Percentiles rank a stretch among this genome's conserved stretches.
Evolutionary conservation across 2,329 filamentous ascomycete species (phyloP).

Genomic region (Penicillium sp.): DNA sequence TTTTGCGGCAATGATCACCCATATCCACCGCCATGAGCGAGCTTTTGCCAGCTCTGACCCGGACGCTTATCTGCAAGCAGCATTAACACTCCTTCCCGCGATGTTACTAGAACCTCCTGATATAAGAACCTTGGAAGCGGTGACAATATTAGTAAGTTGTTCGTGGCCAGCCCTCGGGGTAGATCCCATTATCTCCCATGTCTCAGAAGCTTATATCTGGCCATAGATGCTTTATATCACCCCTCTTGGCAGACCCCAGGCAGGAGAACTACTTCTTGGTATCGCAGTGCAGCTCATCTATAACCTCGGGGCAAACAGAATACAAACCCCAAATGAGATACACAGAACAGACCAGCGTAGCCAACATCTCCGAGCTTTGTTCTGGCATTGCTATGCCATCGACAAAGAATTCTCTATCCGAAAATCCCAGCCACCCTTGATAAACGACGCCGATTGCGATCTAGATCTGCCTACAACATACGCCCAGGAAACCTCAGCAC

Average conservation of each 20-base stretch:
- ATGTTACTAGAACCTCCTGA: slow-evolving; percentile 21
- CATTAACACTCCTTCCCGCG: slow-evolving; percentile 19
- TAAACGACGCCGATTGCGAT: slow-evolving; percentile 25
- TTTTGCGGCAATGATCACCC: slow-evolving; percentile 25
- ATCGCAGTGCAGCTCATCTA: slow-evolving; percentile 24
- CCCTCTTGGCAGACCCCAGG: slow-evolving; percentile 23
- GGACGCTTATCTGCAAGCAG: slow-evolving; percentile 23
- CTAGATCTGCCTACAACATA: slow-evolving; percentile 23
- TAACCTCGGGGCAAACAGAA: slow-evolving; percentile 19
- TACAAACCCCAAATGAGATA: not conserved
- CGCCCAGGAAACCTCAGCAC: slow-evolving; percentile 14
- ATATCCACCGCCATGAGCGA: slow-evolving; percentile 23
- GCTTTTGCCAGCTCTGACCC: slow-evolving; percentile 22
- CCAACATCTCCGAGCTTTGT: slow-evolving; percentile 23
- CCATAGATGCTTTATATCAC: slow-evolving; percentile 18
- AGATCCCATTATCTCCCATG: not conserved
- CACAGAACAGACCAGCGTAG: slow-evolving; percentile 4
- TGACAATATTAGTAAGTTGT: slow-evolving; percentile 21
- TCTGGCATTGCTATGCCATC: slow-evolving; percentile 25
- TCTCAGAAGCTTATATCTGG: not conserved
- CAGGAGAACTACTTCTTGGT: slow-evolving; percentile 19
- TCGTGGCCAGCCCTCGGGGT: not conserved
- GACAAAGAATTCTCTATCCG: slow-evolving; percentile 27
- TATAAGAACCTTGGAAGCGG: slow-evolving; percentile 18
- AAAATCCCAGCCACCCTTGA: slow-evolving; percentile 18